A percentile compares a stretch with the other conserved stretches of the same genome.
Evolutionary conservation across 2,329 filamentous ascomycete genomes (phyloP).

Genomic region (Zymoseptoria brevis): DNA sequence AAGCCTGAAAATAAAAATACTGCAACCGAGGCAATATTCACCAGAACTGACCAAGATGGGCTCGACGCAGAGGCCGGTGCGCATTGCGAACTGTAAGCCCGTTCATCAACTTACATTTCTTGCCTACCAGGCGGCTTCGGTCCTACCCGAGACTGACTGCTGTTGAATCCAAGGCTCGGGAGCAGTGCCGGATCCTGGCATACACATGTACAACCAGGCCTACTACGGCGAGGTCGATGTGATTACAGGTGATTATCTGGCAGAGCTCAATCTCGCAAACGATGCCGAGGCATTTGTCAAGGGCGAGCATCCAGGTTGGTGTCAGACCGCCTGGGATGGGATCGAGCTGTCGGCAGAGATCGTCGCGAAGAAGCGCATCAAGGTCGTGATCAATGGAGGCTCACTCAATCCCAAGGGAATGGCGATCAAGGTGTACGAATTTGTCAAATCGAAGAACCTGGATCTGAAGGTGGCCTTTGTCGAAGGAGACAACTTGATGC

Average conservation of each 20-base stretch:
- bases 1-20: background rate
- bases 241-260: constrained; percentile 47
- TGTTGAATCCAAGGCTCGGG: constrained; percentile 5
- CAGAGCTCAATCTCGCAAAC: constrained; percentile 26
- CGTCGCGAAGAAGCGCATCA: constrained; percentile 43
- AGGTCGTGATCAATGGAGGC: constrained; percentile 50
- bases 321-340: constrained; percentile 42
- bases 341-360: constrained; percentile 40
- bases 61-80: constrained; percentile 11
- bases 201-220: constrained; percentile 23
- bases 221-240: constrained; percentile 36
- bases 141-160: background rate
- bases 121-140: background rate
- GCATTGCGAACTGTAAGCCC: constrained; percentile 14
- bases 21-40: background rate
- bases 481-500: constrained; percentile 32
- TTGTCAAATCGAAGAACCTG: constrained; percentile 28
- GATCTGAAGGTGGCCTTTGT: constrained; percentile 40
- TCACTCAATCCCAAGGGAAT: constrained; percentile 47
- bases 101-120: background rate
- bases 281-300: constrained; percentile 20
- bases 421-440: constrained; percentile 37
- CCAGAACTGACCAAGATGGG: constrained; percentile 5
- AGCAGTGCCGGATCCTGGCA: constrained; percentile 22
- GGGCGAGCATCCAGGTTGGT: constrained; percentile 19